Evolutionary conservation across 148 eudicot genomes (phyloP).

Genomic region (Camellia japonica): DNA sequence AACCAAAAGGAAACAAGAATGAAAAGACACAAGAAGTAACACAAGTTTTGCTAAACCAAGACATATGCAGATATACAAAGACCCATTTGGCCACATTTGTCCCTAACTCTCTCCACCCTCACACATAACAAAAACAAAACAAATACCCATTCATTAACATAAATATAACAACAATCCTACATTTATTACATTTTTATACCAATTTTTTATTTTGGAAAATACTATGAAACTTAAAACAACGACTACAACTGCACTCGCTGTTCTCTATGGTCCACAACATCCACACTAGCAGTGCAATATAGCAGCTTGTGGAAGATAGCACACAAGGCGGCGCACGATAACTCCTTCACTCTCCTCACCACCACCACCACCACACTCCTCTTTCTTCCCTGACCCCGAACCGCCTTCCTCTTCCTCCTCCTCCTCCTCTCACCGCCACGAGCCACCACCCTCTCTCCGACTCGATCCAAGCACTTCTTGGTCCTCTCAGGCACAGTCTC

Average conservation of each 20-base stretch:
- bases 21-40: background rate
- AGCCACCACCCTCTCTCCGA: slow-evolving; percentile 23
- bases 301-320: slow-evolving; percentile 34
- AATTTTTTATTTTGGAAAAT: too few relatives aligned
- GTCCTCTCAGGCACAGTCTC: slow-evolving; percentile 28
- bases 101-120: too few relatives aligned
- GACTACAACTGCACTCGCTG: background rate
- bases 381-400: background rate
- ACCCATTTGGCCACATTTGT: too few relatives aligned
- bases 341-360: slow-evolving; percentile 22
- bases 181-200: too few relatives aligned
- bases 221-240: background rate
- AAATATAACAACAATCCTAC: too few relatives aligned
- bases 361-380: background rate
- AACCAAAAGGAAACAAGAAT: background rate
- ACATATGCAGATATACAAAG: too few relatives aligned
- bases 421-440: background rate
- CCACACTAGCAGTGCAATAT: slow-evolving; percentile 38
- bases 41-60: background rate
- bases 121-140: too few relatives aligned
- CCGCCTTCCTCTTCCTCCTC: slow-evolving; percentile 1
- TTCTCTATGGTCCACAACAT: slow-evolving; percentile 22
- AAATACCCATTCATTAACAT: too few relatives aligned
- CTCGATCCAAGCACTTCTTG: slow-evolving; percentile 38
- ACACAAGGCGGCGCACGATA: slow-evolving; percentile 28